These are phyloP conservation scores for Lophiotrema nucula DNA, from an alignment of 495 filamentous ascomycete genomes.

Conservation along the genomic window DNA sequence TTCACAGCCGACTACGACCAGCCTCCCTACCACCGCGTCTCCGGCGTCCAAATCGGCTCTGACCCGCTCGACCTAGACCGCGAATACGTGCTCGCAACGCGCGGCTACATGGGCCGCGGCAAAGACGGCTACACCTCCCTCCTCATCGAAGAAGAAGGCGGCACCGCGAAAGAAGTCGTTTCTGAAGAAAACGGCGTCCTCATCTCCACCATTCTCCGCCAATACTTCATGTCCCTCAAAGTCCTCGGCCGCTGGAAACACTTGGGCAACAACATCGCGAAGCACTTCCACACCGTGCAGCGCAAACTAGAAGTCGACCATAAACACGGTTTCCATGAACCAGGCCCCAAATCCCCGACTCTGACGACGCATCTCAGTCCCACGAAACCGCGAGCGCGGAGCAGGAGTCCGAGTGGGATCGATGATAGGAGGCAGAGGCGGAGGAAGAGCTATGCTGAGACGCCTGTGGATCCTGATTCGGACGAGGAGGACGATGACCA, in stretches of 20 bases:
- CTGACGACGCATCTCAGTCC: constrained; percentile 15
- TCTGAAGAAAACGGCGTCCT: constrained; percentile 82
- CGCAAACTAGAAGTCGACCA: constrained; percentile 27
- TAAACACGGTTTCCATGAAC: constrained; percentile 38
- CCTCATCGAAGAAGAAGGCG: constrained; percentile 66
- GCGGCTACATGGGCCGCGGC: constrained; percentile 82
- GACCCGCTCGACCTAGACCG: constrained; percentile 52
- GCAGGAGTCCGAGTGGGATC: background rate
- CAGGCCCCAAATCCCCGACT: constrained; percentile 42
- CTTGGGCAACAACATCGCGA: constrained; percentile 51
- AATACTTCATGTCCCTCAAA: constrained; percentile 84
- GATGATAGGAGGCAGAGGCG: background rate
- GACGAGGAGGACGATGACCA: constrained; percentile 21
- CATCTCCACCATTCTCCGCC: constrained; percentile 78
- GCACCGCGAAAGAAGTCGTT: constrained; percentile 71
- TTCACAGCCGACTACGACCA: constrained; percentile 65
- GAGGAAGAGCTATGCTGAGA: background rate
- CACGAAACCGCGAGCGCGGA: background rate
- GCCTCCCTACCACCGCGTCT: constrained; percentile 60
- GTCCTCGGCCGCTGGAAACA: constrained; percentile 72
- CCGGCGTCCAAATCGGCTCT: constrained; percentile 58
- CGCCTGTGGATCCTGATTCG: background rate
- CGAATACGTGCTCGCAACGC: constrained; percentile 67
- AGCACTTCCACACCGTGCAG: background rate
- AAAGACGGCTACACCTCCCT: constrained; percentile 82